phyloP scores from a whole-genome alignment of 768 basidiomycete species.

The Kwoniella dejecticola region DNA sequence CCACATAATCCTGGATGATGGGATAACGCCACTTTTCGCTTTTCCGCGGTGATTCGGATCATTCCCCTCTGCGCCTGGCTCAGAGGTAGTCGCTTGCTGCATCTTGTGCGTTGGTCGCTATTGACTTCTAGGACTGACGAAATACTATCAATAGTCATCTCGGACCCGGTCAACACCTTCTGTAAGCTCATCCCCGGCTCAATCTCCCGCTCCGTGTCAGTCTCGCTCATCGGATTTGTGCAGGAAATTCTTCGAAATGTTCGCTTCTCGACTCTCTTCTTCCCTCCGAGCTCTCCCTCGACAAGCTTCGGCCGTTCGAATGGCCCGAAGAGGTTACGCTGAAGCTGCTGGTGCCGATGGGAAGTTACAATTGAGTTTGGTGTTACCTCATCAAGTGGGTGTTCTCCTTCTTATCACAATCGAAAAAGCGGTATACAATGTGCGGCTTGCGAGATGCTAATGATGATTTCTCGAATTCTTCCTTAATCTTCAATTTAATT shows the following conservation, averaged over 20 bases:
- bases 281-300: constrained; percentile 42
- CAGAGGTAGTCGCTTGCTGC: neutral
- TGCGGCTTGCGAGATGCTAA: too few relatives aligned
- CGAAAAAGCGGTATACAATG: too few relatives aligned
- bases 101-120: neutral
- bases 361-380: constrained; percentile 89
- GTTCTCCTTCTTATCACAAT: too few relatives aligned
- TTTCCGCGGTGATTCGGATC: constrained; percentile 20
- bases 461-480: neutral
- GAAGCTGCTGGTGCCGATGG: constrained; percentile 67
- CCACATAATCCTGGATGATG: too few relatives aligned
- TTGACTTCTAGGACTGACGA: too few relatives aligned
- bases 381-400: constrained; percentile 90
- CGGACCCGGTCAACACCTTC: neutral
- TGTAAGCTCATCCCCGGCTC: constrained; percentile 1
- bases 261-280: constrained; percentile 35
- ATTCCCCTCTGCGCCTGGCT: neutral
- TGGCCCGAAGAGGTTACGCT: constrained; percentile 82
- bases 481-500: too few relatives aligned
- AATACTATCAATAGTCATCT: too few relatives aligned
- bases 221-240: neutral
- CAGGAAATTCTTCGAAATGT: constrained; percentile 27
- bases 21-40: constrained; percentile 10
- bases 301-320: constrained; percentile 30
- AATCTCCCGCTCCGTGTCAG: neutral